These are phyloP conservation scores for Fraxinus nigra DNA, from an alignment of 305 asterid species.

Conservation along the genomic window DNA sequence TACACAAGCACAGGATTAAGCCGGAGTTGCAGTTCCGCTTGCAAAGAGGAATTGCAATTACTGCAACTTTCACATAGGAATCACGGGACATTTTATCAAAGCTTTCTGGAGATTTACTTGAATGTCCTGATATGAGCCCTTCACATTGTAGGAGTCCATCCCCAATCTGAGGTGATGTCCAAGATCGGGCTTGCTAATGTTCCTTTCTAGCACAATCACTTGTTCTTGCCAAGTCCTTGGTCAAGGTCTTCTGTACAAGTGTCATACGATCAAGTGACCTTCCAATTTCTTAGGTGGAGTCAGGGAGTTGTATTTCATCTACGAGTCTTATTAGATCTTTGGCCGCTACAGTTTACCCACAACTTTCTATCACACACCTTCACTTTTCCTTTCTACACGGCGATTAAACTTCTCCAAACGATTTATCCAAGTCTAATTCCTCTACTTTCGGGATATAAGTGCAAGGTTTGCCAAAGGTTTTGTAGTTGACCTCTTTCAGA, in stretches of 20 bases:
- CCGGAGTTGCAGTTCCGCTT: slow-evolving; percentile 31
- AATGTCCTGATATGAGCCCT: background rate
- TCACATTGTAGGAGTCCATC: background rate
- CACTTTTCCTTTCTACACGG: background rate
- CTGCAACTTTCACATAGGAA: background rate
- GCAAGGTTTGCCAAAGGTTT: background rate
- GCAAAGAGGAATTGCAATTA: slow-evolving; percentile 22
- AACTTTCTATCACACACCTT: background rate
- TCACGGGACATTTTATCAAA: background rate
- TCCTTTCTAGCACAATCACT: background rate
- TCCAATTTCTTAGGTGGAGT: background rate
- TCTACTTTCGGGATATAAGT: background rate
- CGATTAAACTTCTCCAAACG: background rate
- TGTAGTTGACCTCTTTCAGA: background rate
- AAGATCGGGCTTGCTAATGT: background rate
- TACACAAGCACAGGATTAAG: background rate
- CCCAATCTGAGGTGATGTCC: background rate
- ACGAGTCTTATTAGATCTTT: background rate
- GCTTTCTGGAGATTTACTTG: background rate
- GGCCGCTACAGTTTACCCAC: background rate
- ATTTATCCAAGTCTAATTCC: background rate
- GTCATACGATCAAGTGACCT: background rate
- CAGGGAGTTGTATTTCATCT: background rate
- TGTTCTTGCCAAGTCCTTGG: background rate
- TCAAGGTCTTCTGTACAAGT: background rate